Base-by-base conservation (phyloP, 345 rosid genomes). In the Salix brachista region DNA sequence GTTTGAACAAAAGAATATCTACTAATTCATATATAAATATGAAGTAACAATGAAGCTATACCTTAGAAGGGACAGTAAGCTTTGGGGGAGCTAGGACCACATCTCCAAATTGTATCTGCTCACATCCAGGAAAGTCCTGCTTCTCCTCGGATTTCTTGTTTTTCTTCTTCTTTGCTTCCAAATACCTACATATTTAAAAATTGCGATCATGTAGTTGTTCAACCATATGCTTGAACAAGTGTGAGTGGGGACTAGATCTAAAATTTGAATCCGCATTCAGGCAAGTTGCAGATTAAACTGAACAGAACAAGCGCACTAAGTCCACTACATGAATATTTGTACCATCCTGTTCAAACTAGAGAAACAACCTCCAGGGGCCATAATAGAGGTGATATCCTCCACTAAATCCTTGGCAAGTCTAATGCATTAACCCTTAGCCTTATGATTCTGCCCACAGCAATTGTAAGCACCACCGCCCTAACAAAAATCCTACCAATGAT, bases 71-170 rank as follows among this genome's bases (percentile, higher is more conserved):
- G 25, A 82, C 36, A 67, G 80, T 80, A 80, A 96, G 79, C 79
- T 92, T 92, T 4, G 92, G 98, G 21, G 99, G 97, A 78, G 96
- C 96, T 82, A 86, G 85, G 69, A 91, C 97, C 48, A 96, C 88
- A 6, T 96, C 99, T 26, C 99, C 99, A 76, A 96, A 96, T 79
- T 78, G 77, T 14, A 96, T 86, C 70, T 85, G 82, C 75, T 93
- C 99, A 36, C 73, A 77, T 71, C 90, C 90, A 0, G 94, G 96
- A 67, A 96, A 92, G 73, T 89, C 91, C 54, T 76, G 66, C 4
- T 83, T 75, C 50, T 86, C 92, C 74, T 86, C 82, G 64, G 86
- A 82, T 75, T 81, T 84, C 70, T 84, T 89, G 74, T 80, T 88
- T 54, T 91, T 91, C 58, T 86, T 87, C 83, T 94, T 91, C 89